Percentiles rank a stretch among this genome's conserved stretches.
These are phyloP conservation scores for Exobasidium rhododendri DNA, from an alignment of 1,284 basidiomycete species.

Conservation along the genomic window DNA sequence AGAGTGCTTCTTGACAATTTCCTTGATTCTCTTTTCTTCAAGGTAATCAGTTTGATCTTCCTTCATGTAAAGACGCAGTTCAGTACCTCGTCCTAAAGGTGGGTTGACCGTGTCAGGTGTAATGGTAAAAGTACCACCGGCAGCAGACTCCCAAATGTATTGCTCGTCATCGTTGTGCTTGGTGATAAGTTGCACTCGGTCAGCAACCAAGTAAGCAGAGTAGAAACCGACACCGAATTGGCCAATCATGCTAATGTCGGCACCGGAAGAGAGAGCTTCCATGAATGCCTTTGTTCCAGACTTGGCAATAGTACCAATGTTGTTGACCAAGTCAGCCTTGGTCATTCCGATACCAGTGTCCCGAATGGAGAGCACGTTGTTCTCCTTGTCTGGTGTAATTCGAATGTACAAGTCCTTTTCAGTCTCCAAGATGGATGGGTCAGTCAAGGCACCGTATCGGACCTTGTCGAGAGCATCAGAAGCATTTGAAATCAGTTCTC, in stretches of 20 bases:
- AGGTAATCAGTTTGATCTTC: constrained; percentile 99
- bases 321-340: constrained; percentile 70
- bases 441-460: constrained; percentile 52
- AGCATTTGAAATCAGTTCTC: constrained; percentile 55
- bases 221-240: constrained; percentile 99
- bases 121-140: constrained; percentile 99
- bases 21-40: constrained; percentile 99
- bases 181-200: constrained; percentile 95
- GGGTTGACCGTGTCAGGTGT: constrained; percentile 86
- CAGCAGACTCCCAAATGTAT: constrained; percentile 99
- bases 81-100: constrained; percentile 87
- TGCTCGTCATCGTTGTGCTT: constrained; percentile 99
- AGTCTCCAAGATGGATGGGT: constrained; percentile 50
- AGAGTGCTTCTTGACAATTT: constrained; percentile 99
- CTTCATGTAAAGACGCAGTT: constrained; percentile 93
- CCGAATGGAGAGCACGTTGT: constrained; percentile 84
- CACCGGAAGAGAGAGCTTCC: constrained; percentile 87
- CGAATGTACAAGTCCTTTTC: constrained; percentile 55
- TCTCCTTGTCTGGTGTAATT: constrained; percentile 75
- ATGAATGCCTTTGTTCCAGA: constrained; percentile 91
- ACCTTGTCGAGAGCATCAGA: constrained; percentile 55
- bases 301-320: constrained; percentile 99
- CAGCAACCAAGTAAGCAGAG: constrained; percentile 98
- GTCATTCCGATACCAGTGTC: constrained; percentile 90
- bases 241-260: constrained; percentile 61